A percentile compares a stretch with the other conserved stretches of the same genome.
Evolutionary conservation across 352 stramenopile genomes (phyloP).

Genomic region (Nannochloropsis limnetica): DNA sequence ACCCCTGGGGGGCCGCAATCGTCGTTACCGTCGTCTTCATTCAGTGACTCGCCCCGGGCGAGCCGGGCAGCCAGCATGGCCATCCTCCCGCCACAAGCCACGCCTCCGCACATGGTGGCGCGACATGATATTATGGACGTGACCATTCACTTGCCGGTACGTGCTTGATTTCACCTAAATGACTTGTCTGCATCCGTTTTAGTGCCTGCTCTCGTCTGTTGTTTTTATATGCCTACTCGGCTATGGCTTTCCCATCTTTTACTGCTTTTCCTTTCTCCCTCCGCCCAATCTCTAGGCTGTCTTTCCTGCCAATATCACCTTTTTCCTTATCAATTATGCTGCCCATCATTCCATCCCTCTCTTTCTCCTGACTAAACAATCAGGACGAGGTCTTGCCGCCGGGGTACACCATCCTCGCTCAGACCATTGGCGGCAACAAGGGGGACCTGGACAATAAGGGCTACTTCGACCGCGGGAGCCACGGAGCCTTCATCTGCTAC

Average conservation of each 20-base stretch:
- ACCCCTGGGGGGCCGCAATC: background rate
- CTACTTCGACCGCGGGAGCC: conserved; percentile 23
- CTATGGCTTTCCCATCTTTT: background rate
- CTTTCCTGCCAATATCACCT: background rate
- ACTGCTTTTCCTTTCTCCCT: background rate
- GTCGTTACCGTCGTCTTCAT: background rate
- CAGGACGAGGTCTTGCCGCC: background rate
- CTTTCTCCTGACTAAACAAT: background rate
- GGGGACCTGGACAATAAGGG: background rate
- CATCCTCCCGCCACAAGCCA: background rate
- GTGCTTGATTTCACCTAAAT: background rate
- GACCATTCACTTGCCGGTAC: conserved; percentile 23
- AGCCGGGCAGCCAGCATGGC: background rate
- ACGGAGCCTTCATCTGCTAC: conserved; percentile 25
- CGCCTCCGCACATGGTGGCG: background rate
- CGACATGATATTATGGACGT: conserved; percentile 19
- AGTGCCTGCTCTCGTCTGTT: background rate
- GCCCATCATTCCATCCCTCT: background rate
- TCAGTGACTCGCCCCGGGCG: background rate
- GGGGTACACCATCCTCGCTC: background rate
- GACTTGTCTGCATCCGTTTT: background rate
- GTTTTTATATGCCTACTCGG: background rate
- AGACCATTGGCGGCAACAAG: conserved; percentile 21
- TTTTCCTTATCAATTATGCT: background rate
- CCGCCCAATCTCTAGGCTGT: too few species aligned